Percentiles rank a stretch among this genome's conserved stretches.
These are phyloP conservation scores for Furcasterigmium furcatum DNA, from an alignment of 2,329 filamentous ascomycete genomes.

Conservation along the genomic window DNA sequence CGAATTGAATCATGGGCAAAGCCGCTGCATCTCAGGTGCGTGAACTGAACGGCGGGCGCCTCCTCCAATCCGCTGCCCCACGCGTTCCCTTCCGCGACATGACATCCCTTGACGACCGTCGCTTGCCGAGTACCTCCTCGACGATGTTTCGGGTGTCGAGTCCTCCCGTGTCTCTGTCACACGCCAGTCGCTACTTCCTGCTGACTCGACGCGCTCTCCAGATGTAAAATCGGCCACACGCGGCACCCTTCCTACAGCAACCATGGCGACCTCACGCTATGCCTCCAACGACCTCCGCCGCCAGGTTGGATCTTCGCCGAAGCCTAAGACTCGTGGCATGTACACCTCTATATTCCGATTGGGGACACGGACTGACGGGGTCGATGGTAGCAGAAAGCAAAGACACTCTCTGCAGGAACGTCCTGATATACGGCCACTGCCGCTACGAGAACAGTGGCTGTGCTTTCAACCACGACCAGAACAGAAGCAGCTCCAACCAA, in stretches of 20 bases:
- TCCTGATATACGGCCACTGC: slow-evolving; percentile 90
- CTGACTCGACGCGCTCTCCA: slow-evolving; percentile 24
- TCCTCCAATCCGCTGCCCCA: slow-evolving; percentile 2
- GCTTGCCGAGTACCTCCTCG: not conserved
- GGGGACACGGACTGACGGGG: no score
- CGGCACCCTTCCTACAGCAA: slow-evolving; percentile 24
- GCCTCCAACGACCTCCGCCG: slow-evolving; percentile 44
- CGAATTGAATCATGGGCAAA: slow-evolving; percentile 47
- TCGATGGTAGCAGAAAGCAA: slow-evolving; percentile 80
- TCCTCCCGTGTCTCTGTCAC: no score
- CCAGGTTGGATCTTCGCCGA: slow-evolving; percentile 49
- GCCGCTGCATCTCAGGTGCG: slow-evolving; percentile 40
- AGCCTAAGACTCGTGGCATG: slow-evolving; percentile 52
- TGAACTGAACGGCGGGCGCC: slow-evolving; percentile 19
- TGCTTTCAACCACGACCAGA: slow-evolving; percentile 82
- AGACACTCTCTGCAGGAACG: slow-evolving; percentile 88
- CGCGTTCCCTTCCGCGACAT: not conserved
- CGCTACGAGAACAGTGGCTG: slow-evolving; percentile 90
- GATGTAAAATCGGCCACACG: slow-evolving; percentile 32
- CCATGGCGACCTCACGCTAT: slow-evolving; percentile 45
- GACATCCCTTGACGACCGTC: not conserved
- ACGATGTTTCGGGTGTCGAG: not conserved
- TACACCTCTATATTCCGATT: no score
- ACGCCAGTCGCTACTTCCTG: no score
- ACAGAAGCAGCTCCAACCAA: slow-evolving; percentile 42